Evolutionary conservation across 768 basidiomycete genomes (phyloP).

Genomic region (Boletellus emodensis): DNA sequence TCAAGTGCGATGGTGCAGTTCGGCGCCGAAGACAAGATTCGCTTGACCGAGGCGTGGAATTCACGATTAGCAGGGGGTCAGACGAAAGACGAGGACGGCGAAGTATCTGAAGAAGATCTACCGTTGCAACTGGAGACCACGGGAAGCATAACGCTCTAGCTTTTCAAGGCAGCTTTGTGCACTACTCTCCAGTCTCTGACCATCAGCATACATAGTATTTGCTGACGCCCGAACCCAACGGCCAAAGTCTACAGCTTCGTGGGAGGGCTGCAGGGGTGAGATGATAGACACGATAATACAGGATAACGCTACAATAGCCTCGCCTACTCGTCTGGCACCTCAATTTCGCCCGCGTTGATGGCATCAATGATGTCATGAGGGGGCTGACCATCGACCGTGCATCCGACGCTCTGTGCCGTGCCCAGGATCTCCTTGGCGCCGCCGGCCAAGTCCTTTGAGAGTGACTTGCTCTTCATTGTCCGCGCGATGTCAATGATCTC

Average conservation of each 20-base stretch:
- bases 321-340: slow-evolving; percentile 79
- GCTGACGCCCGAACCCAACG: no score
- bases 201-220: no score
- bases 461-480: slow-evolving; percentile 90
- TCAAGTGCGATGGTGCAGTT: slow-evolving; percentile 30
- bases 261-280: no score
- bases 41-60: slow-evolving; percentile 37
- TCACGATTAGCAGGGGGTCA: slow-evolving; percentile 12
- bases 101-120: slow-evolving; percentile 10
- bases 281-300: not conserved
- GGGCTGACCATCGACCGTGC: slow-evolving; percentile 91
- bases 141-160: not conserved
- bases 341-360: slow-evolving; percentile 80
- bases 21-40: slow-evolving; percentile 25
- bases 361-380: slow-evolving; percentile 91
- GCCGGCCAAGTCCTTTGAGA: slow-evolving; percentile 87
- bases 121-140: slow-evolving; percentile 12
- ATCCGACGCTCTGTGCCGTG: slow-evolving; percentile 94
- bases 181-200: no score
- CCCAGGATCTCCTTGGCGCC: slow-evolving; percentile 97
- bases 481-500: slow-evolving; percentile 95
- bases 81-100: slow-evolving; percentile 10
- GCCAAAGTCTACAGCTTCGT: no score
- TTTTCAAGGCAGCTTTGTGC: not conserved
- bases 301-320: slow-evolving; percentile 17